phyloP scores from a whole-genome alignment of 1,284 basidiomycete species.

The Malassezia cuniculi region DNA sequence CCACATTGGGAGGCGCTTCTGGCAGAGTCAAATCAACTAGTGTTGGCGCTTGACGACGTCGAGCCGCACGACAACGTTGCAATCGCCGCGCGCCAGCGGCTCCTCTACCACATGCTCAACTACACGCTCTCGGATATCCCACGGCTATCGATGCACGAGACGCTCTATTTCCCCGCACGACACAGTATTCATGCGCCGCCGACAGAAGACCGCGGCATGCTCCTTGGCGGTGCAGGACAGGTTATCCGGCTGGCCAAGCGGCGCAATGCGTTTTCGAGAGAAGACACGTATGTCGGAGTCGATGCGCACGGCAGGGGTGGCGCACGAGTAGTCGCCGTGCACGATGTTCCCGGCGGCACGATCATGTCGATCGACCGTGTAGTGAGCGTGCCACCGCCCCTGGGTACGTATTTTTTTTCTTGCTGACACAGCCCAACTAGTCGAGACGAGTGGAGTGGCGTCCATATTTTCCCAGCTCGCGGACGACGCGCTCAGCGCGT shows the following conservation, averaged over 20 bases:
- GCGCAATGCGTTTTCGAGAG: too few relatives aligned
- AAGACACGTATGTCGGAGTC: slow-evolving; percentile 1
- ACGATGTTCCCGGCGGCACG: slow-evolving; percentile 54
- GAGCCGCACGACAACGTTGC: slow-evolving; percentile 55
- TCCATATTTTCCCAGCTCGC: slow-evolving; percentile 12
- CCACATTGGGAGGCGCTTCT: slow-evolving; percentile 4
- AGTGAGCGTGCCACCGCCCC: slow-evolving; percentile 60
- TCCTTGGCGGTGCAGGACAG: slow-evolving; percentile 71
- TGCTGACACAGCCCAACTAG: not conserved
- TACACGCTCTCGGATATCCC: slow-evolving; percentile 52
- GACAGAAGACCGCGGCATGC: slow-evolving; percentile 50
- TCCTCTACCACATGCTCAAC: slow-evolving; percentile 91
- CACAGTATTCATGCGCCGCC: slow-evolving; percentile 58
- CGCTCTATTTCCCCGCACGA: slow-evolving; percentile 58
- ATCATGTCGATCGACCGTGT: slow-evolving; percentile 65
- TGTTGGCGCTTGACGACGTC: slow-evolving; percentile 16
- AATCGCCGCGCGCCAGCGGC: slow-evolving; percentile 68
- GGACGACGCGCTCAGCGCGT: slow-evolving; percentile 30
- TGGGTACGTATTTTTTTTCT: slow-evolving; percentile 53
- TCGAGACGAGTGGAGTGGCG: not conserved
- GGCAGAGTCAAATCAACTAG: not conserved
- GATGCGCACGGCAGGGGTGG: slow-evolving; percentile 63
- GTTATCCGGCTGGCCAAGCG: slow-evolving; percentile 51
- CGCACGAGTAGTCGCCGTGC: slow-evolving; percentile 44
- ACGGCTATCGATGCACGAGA: slow-evolving; percentile 17